Percentiles rank a stretch among this genome's conserved stretches.
phyloP scores from a whole-genome alignment of 225 moss, liverwort and hornwort species.

The Sphagnum tenellum region DNA sequence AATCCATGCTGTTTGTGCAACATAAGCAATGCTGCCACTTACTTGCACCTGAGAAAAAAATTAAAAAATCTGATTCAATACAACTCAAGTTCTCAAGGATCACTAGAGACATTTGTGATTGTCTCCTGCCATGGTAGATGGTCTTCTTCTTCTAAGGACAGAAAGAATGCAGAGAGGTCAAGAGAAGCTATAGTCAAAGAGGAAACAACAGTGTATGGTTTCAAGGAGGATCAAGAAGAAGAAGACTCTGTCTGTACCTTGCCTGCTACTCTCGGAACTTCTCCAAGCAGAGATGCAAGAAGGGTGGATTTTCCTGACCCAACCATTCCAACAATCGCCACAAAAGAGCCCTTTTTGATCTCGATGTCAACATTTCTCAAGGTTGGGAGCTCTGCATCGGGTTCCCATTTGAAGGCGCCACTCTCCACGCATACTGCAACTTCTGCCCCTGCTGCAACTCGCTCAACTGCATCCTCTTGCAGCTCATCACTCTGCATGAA shows the following conservation, averaged over 20 bases:
- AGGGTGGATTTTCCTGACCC: conserved; percentile 50
- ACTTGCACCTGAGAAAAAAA: conserved; percentile 9
- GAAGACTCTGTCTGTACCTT: conserved; percentile 6
- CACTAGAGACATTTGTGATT: too few species aligned
- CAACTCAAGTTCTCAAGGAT: too few species aligned
- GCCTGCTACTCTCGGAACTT: conserved; percentile 39
- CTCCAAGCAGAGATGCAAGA: conserved; percentile 37
- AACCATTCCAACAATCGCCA: conserved; percentile 42
- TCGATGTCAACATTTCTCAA: conserved; percentile 26
- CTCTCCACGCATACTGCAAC: conserved; percentile 29
- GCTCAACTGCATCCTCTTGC: conserved; percentile 34
- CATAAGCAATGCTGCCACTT: conserved; percentile 36
- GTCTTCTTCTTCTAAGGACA: too few species aligned
- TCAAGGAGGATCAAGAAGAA: too few species aligned
- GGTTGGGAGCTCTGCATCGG: conserved; percentile 12
- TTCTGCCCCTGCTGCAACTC: conserved; percentile 11
- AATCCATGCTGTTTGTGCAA: conserved; percentile 46
- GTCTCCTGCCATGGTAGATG: too few species aligned
- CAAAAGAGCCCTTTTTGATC: conserved; percentile 26
- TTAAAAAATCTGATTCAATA: too few species aligned
- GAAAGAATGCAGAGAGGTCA: too few species aligned
- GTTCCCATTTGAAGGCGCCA: conserved; percentile 62
- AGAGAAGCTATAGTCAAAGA: too few species aligned
- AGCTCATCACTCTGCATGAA: conserved; percentile 65
- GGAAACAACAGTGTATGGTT: too few species aligned